These are phyloP conservation scores for Hawksworthiomyces lignivorus DNA, from an alignment of 2,329 filamentous ascomycete genomes.

Conservation along the genomic window DNA sequence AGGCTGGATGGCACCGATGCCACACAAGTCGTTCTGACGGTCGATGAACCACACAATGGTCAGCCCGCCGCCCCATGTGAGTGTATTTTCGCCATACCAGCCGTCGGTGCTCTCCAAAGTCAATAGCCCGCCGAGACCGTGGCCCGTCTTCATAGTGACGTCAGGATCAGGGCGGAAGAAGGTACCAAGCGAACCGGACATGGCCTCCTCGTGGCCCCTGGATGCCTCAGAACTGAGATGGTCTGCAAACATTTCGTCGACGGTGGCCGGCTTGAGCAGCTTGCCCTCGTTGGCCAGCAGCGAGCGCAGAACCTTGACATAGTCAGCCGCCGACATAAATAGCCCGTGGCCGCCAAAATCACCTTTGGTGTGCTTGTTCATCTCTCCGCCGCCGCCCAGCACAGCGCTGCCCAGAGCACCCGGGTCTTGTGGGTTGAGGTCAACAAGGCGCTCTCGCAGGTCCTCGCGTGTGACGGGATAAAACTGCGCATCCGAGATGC, in stretches of 20 bases:
- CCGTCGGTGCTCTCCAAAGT: slow-evolving; percentile 32
- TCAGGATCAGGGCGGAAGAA: slow-evolving; percentile 30
- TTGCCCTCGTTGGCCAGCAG: slow-evolving; percentile 41
- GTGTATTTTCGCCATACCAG: slow-evolving; percentile 34
- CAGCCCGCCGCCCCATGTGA: slow-evolving; percentile 39
- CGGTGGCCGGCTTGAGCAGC: slow-evolving; percentile 33
- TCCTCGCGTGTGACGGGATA: slow-evolving; percentile 29
- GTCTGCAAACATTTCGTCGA: slow-evolving; percentile 38
- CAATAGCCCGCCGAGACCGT: slow-evolving; percentile 34
- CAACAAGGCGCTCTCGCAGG: slow-evolving; percentile 26
- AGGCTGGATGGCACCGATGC: too few relatives aligned
- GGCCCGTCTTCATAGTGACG: slow-evolving; percentile 24
- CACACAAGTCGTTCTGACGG: slow-evolving; percentile 32
- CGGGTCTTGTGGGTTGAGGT: slow-evolving; percentile 30
- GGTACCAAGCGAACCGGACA: slow-evolving; percentile 23
- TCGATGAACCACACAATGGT: slow-evolving; percentile 42
- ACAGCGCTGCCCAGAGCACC: slow-evolving; percentile 27
- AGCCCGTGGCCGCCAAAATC: slow-evolving; percentile 39
- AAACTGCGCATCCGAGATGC: slow-evolving; percentile 31
- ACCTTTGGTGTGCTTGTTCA: slow-evolving; percentile 25
- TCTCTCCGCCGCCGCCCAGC: slow-evolving; percentile 24
- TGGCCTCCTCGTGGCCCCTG: slow-evolving; percentile 18
- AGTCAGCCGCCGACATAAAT: slow-evolving; percentile 30
- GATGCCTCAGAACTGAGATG: slow-evolving; percentile 31
- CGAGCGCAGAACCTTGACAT: slow-evolving; percentile 36